phyloP scores from a whole-genome alignment of 495 filamentous ascomycete genomes.

The Podospora pseudopauciseta region DNA sequence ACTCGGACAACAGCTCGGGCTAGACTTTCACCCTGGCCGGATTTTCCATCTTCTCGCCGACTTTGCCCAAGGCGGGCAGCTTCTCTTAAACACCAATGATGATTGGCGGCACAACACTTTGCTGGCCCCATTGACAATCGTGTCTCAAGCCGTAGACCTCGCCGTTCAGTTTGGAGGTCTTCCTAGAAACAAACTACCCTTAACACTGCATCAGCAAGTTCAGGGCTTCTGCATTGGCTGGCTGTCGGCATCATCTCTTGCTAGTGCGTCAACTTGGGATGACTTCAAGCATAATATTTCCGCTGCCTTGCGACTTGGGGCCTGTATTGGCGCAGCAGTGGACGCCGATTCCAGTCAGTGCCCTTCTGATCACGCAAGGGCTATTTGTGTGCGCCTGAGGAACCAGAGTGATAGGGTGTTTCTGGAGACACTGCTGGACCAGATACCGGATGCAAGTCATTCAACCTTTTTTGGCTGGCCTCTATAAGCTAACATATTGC shows the following conservation, averaged over 20 bases:
- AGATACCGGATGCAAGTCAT: background rate
- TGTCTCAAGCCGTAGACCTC: background rate
- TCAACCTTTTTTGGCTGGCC: background rate
- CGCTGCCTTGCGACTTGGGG: background rate
- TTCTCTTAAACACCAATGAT: background rate
- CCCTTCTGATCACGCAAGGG: background rate
- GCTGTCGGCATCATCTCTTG: background rate
- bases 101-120: background rate
- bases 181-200: background rate
- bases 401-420: background rate
- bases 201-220: background rate
- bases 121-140: background rate
- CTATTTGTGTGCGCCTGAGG: background rate
- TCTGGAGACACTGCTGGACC: background rate
- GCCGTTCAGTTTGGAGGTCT: background rate
- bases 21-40: background rate
- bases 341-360: background rate
- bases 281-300: background rate
- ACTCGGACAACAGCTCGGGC: background rate
- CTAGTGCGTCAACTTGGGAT: background rate
- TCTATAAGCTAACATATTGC: background rate
- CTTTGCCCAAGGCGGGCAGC: background rate
- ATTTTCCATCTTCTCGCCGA: background rate
- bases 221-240: slow-evolving; percentile 2
- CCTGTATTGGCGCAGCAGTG: background rate